Conservation (phyloP, 192 early-diverging fungal species). For the Coemansia sp. region DNA sequence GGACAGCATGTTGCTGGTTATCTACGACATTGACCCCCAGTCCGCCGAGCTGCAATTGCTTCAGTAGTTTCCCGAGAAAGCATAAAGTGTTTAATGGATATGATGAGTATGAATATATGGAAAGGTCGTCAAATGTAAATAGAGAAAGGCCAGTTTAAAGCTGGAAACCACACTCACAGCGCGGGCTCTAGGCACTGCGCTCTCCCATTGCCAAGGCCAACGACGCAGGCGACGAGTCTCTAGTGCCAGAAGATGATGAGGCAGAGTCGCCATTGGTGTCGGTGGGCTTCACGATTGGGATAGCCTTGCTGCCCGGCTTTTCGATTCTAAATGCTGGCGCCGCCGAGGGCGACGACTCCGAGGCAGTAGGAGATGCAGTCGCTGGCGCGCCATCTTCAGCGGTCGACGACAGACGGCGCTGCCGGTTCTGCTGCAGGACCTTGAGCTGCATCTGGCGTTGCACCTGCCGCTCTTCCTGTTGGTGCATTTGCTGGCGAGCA, state of each 20-base stretch:
- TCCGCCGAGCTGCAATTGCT: conserved; percentile 17
- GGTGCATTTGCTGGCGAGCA: conserved; percentile 60
- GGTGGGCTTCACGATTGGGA: conserved; percentile 52
- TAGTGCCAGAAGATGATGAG: not conserved
- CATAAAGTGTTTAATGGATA: not conserved
- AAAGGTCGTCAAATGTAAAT: not conserved
- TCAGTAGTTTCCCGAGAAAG: not conserved
- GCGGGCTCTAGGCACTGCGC: not conserved
- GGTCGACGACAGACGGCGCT: conserved; percentile 55
- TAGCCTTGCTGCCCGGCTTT: conserved; percentile 53
- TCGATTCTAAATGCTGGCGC: conserved; percentile 45
- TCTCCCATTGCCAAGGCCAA: conserved; percentile 6
- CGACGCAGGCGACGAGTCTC: conserved; percentile 14
- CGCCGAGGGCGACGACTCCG: conserved; percentile 12
- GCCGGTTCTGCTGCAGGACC: conserved; percentile 56
- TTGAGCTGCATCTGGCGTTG: conserved; percentile 58
- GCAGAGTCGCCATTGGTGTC: conserved; percentile 24
- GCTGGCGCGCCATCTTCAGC: conserved; percentile 28
- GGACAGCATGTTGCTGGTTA: conserved; percentile 45
- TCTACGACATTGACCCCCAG: conserved; percentile 42
- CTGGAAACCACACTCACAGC: not conserved
- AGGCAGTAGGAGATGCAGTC: conserved; percentile 5
- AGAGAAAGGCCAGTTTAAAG: not conserved
- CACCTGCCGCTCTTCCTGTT: conserved; percentile 54
- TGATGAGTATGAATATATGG: not conserved